Evolutionary conservation across 83 land plant species (phyloP).

Genomic region (Picea mariana): DNA sequence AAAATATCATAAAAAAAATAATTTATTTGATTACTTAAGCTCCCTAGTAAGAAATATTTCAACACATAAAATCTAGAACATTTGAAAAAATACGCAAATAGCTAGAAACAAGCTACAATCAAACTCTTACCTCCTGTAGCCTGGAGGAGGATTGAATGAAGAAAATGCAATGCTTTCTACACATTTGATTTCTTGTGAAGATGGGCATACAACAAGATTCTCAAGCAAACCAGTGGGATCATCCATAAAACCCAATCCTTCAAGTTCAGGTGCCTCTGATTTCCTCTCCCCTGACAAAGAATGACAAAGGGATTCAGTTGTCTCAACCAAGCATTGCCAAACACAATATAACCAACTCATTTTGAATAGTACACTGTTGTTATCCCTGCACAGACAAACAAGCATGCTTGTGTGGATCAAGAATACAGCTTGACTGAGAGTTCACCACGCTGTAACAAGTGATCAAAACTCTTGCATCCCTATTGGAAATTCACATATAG

Average conservation of each 20-base stretch:
- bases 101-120: neutral
- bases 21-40: neutral
- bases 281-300: constrained; percentile 32
- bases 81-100: neutral
- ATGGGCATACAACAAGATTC: constrained; percentile 51
- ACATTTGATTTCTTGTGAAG: constrained; percentile 68
- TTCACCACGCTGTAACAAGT: neutral
- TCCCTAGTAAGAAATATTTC: neutral
- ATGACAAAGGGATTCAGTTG: neutral
- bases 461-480: neutral
- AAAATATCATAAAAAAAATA: neutral
- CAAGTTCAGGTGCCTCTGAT: constrained; percentile 77
- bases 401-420: neutral
- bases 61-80: neutral
- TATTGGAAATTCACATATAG: neutral
- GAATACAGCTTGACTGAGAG: neutral
- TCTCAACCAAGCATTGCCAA: neutral
- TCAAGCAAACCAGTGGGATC: constrained; percentile 70
- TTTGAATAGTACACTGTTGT: neutral
- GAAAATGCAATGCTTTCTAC: constrained; percentile 92
- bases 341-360: neutral
- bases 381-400: neutral
- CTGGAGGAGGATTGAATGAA: constrained; percentile 97
- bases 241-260: constrained; percentile 94
- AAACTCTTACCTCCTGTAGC: constrained; percentile 76